phyloP scores from a whole-genome alignment of 768 basidiomycete species.

The Multifurca ochricompacta region DNA sequence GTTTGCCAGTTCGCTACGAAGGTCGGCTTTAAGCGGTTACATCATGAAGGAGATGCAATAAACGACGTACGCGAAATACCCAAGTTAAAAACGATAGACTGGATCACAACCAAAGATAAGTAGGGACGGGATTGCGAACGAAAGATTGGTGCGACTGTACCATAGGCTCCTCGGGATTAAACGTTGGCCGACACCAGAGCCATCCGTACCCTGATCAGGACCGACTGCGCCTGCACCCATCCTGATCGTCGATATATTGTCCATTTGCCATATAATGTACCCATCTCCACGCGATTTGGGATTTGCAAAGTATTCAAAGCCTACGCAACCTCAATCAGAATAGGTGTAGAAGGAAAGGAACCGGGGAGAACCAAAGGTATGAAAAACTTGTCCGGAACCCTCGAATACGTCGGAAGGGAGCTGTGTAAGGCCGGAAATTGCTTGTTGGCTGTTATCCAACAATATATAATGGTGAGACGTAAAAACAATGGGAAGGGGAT shows the following conservation, averaged over 20 bases:
- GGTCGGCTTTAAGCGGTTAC: neutral
- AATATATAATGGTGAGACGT: neutral
- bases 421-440: constrained; percentile 39
- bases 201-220: constrained; percentile 34
- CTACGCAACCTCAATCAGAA: constrained; percentile 26
- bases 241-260: constrained; percentile 42
- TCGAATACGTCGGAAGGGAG: constrained; percentile 50
- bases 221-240: constrained; percentile 51
- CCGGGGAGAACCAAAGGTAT: constrained; percentile 35
- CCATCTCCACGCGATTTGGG: constrained; percentile 46
- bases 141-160: constrained; percentile 18
- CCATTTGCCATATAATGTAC: constrained; percentile 69
- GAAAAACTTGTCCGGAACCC: constrained; percentile 45
- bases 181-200: constrained; percentile 50
- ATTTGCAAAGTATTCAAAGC: constrained; percentile 72
- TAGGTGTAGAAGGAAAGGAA: neutral
- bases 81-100: constrained; percentile 52
- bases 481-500: neutral
- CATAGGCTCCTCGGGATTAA: constrained; percentile 51
- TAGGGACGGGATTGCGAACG: neutral
- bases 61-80: constrained; percentile 44
- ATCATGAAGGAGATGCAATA: neutral
- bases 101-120: neutral
- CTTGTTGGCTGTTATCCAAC: constrained; percentile 34
- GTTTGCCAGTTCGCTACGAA: constrained; percentile 56